Evolutionary conservation across 371 early-diverging fungal species (phyloP).

Genomic region (Batkoa obscura): DNA sequence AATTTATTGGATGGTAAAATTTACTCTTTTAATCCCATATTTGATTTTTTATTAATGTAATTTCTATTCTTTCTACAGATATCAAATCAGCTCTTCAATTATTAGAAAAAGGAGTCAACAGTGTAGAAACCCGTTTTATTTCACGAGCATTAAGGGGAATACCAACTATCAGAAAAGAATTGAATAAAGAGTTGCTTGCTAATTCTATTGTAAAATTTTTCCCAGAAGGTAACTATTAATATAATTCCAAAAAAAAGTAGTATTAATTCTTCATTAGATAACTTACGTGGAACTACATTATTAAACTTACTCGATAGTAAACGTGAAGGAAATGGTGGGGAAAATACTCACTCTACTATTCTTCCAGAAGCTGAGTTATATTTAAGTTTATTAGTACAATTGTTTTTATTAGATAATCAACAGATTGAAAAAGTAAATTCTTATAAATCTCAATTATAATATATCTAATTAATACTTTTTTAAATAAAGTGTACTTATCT

Average conservation of each 20-base stretch:
- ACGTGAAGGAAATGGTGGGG: neutral
- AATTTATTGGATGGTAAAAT: too few species aligned
- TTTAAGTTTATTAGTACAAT: conserved; percentile 53
- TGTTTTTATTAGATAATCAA: conserved; percentile 64
- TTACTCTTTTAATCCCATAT: too few species aligned
- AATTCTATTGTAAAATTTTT: conserved; percentile 36
- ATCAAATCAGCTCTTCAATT: conserved; percentile 60
- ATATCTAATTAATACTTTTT: neutral
- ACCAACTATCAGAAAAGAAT: conserved; percentile 53
- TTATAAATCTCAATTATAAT: neutral
- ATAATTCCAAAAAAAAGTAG: neutral
- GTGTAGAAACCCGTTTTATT: conserved; percentile 68
- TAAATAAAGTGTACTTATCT: conserved; percentile 38
- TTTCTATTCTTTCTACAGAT: conserved; percentile 26
- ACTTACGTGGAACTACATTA: neutral
- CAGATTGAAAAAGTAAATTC: conserved; percentile 36
- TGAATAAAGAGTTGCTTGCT: conserved; percentile 33
- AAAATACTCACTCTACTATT: neutral
- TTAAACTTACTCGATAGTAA: neutral
- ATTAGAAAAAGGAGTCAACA: conserved; percentile 63
- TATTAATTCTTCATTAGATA: neutral
- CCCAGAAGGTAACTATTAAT: conserved; percentile 26
- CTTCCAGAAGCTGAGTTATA: conserved; percentile 81
- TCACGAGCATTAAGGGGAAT: conserved; percentile 71
- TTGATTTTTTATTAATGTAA: too few species aligned